phyloP scores from a whole-genome alignment of 2,329 filamentous ascomycete species.

The Phialocephala sp. region DNA sequence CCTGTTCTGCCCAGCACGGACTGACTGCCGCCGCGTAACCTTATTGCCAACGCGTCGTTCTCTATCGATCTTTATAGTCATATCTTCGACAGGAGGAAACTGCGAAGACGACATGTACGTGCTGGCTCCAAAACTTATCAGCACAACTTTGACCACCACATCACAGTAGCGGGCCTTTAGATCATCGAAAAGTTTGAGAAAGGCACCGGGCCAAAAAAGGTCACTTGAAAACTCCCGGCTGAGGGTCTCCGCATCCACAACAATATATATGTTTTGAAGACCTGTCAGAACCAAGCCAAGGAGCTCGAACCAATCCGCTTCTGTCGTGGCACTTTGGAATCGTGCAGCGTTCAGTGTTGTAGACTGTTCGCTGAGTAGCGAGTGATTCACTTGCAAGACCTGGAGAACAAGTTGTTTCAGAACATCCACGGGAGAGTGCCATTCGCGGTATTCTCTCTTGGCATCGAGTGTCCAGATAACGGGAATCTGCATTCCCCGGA shows the following conservation, averaged over 20 bases:
- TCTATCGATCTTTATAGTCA: conserved; percentile 7
- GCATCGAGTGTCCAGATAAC: conserved; percentile 10
- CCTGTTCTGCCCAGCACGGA: background rate
- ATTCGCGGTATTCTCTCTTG: background rate
- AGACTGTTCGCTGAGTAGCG: conserved; percentile 11
- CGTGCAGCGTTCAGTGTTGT: background rate
- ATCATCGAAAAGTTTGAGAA: conserved; percentile 3
- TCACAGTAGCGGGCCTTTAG: background rate
- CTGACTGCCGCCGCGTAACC: background rate
- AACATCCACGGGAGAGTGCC: conserved; percentile 13
- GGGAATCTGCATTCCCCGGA: conserved; percentile 2
- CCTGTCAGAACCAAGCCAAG: conserved; percentile 16
- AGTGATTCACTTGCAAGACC: conserved; percentile 17
- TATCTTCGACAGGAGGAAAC: background rate
- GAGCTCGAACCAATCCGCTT: conserved; percentile 24
- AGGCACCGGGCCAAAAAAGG: background rate
- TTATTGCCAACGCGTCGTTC: background rate
- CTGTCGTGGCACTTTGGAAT: conserved; percentile 22
- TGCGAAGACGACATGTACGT: background rate
- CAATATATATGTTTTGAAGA: conserved; percentile 21
- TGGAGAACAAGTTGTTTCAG: conserved; percentile 18
- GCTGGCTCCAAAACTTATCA: conserved; percentile 7
- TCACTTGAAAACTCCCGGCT: background rate
- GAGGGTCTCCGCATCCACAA: conserved; percentile 23
- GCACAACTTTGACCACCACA: background rate